Conservation (phyloP, 2,329 filamentous ascomycete species). For the Aureobasidium melanogenum region DNA sequence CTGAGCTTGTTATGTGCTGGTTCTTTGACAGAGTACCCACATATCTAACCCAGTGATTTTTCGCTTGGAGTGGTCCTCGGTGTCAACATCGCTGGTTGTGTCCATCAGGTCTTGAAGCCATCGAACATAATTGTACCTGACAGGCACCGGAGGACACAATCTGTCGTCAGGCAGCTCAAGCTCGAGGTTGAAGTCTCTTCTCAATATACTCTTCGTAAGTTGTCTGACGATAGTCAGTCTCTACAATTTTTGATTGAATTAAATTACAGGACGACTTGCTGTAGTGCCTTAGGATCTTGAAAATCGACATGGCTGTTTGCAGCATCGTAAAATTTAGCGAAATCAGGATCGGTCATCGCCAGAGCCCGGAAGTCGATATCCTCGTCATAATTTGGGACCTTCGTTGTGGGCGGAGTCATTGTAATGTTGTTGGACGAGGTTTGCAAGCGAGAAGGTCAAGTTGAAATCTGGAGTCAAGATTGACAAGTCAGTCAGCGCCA, state of each 20-base stretch:
- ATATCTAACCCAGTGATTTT: constrained; percentile 67
- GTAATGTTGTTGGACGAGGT: not conserved
- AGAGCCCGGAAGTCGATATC: constrained; percentile 55
- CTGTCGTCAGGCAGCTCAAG: constrained; percentile 7
- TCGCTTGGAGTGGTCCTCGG: constrained; percentile 39
- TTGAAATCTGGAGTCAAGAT: not conserved
- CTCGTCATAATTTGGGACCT: constrained; percentile 39
- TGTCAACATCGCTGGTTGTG: constrained; percentile 42
- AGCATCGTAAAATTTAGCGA: constrained; percentile 42
- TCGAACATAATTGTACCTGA: constrained; percentile 69
- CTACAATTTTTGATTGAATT: not conserved
- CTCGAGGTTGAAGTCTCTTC: constrained; percentile 5
- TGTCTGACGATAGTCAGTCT: not conserved
- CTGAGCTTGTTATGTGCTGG: not conserved
- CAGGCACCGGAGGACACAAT: constrained; percentile 7
- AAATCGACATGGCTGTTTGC: constrained; percentile 64
- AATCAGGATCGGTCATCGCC: constrained; percentile 50
- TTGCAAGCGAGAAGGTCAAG: not conserved
- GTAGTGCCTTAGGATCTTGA: constrained; percentile 63
- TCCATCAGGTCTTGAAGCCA: constrained; percentile 82
- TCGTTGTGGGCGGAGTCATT: not conserved
- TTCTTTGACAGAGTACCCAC: constrained; percentile 25
- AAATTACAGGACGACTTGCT: constrained; percentile 39
- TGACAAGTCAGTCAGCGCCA: not conserved
- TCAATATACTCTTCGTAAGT: constrained; percentile 11